phyloP scores from a whole-genome alignment of 1,284 basidiomycete species.

The Hemileia vastatrix region DNA sequence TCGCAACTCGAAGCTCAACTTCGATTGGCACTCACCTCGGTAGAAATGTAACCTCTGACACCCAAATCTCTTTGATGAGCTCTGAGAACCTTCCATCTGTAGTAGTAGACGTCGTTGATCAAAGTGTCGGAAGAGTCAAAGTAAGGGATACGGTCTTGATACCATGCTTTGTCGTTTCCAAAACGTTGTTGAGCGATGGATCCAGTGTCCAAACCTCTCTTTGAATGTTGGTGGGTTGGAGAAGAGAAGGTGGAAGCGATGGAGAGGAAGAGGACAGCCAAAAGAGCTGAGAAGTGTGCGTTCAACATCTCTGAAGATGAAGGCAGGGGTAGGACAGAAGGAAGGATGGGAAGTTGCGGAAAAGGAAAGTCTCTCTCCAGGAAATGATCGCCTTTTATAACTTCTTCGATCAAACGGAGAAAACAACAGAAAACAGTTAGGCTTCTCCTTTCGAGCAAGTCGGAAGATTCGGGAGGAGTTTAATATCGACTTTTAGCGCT shows the following conservation, averaged over 20 bases:
- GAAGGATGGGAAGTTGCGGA: too few relatives aligned
- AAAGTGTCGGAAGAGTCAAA: slow-evolving; percentile 12
- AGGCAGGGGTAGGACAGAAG: too few relatives aligned
- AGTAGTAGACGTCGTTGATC: slow-evolving; percentile 19
- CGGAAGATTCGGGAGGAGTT: too few relatives aligned
- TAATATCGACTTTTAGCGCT: too few relatives aligned
- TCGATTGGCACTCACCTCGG: neutral
- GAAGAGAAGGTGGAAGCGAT: neutral
- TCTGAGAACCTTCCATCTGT: slow-evolving; percentile 10
- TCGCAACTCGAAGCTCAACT: too few relatives aligned
- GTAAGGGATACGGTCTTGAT: slow-evolving; percentile 12
- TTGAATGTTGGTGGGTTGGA: neutral
- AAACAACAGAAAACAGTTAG: too few relatives aligned
- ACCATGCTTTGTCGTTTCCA: slow-evolving; percentile 17
- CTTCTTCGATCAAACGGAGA: too few relatives aligned
- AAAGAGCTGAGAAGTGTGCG: neutral
- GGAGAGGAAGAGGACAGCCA: neutral
- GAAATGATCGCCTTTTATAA: too few relatives aligned
- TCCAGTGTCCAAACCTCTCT: neutral
- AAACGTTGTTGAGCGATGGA: slow-evolving; percentile 2
- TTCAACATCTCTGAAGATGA: neutral
- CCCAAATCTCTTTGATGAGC: slow-evolving; percentile 19
- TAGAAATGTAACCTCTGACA: slow-evolving; percentile 5
- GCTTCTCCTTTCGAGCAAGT: too few relatives aligned
- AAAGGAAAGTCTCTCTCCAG: too few relatives aligned